phyloP scores from a whole-genome alignment of 2,329 filamentous ascomycete species.

The Scytalidium lignicola region DNA sequence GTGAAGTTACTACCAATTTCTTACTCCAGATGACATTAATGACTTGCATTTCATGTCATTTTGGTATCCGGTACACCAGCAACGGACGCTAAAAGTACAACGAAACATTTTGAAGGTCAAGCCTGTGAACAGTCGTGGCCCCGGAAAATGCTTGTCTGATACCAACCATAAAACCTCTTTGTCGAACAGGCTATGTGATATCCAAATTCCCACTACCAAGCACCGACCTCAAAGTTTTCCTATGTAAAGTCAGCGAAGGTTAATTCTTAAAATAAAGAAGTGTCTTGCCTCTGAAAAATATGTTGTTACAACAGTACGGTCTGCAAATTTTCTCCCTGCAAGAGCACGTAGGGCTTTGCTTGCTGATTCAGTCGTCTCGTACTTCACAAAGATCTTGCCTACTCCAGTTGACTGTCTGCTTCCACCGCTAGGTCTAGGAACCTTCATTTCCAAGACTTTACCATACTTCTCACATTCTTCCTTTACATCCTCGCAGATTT shows the following conservation, averaged over 20 bases:
- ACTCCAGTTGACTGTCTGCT: conserved; percentile 82
- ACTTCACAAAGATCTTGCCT: conserved; percentile 98
- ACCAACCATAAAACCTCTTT: background rate
- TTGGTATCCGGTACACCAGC: background rate
- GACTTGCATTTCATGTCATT: background rate
- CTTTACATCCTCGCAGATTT: conserved; percentile 91
- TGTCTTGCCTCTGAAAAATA: conserved; percentile 82
- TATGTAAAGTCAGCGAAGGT: conserved; percentile 36
- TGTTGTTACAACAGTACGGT: conserved; percentile 92
- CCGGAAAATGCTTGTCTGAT: background rate
- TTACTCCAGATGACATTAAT: background rate
- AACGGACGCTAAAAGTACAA: conserved; percentile 8
- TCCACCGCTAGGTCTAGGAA: conserved; percentile 79
- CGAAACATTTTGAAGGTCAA: conserved; percentile 1
- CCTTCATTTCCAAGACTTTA: conserved; percentile 79
- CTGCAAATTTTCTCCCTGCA: conserved; percentile 91
- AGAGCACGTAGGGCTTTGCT: conserved; percentile 83
- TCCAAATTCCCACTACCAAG: conserved; percentile 23
- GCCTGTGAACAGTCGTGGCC: background rate
- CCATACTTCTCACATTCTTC: conserved; percentile 95
- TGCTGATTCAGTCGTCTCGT: conserved; percentile 70
- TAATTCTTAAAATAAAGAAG: background rate
- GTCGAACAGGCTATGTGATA: background rate
- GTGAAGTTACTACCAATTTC: background rate
- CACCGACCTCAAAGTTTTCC: conserved; percentile 77